A percentile compares a stretch with the other conserved stretches of the same genome.
These are phyloP conservation scores for Begonia fuchsioides DNA, from an alignment of 306 rosid genomes.

Conservation along the genomic window DNA sequence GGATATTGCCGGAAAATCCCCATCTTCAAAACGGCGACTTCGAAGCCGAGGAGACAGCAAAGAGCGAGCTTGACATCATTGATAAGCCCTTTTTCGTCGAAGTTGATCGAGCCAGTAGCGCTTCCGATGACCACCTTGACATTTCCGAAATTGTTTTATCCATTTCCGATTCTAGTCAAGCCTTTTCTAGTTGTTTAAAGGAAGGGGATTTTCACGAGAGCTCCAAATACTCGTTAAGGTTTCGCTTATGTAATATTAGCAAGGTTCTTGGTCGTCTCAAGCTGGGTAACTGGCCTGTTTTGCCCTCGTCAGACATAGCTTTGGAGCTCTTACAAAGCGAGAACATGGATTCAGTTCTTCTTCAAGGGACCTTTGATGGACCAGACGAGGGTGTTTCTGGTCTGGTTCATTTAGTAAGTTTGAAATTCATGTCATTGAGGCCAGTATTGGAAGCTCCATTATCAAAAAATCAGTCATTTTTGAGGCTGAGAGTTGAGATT, in stretches of 20 bases:
- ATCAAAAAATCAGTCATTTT: constrained; percentile 28
- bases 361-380: constrained; percentile 77
- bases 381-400: constrained; percentile 74
- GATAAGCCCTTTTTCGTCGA: constrained; percentile 53
- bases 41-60: constrained; percentile 22
- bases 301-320: constrained; percentile 45
- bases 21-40: constrained; percentile 19
- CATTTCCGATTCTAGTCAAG: constrained; percentile 37
- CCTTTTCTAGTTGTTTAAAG: constrained; percentile 30
- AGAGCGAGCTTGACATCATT: constrained; percentile 15
- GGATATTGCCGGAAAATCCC: constrained; percentile 23
- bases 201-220: constrained; percentile 27
- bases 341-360: constrained; percentile 30
- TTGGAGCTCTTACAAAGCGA: constrained; percentile 37
- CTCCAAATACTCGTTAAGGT: constrained; percentile 42
- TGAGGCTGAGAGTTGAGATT: constrained; percentile 68
- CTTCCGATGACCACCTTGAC: constrained; percentile 51
- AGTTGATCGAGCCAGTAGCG: constrained; percentile 46
- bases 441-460: constrained; percentile 36
- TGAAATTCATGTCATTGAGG: constrained; percentile 63
- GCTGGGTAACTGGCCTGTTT: constrained; percentile 80
- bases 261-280: constrained; percentile 42
- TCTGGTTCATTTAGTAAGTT: constrained; percentile 64
- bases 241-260: constrained; percentile 40
- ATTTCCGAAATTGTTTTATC: constrained; percentile 66